Evolutionary conservation across 495 filamentous ascomycete species (phyloP).

Genomic region (Daldinia concentrica): DNA sequence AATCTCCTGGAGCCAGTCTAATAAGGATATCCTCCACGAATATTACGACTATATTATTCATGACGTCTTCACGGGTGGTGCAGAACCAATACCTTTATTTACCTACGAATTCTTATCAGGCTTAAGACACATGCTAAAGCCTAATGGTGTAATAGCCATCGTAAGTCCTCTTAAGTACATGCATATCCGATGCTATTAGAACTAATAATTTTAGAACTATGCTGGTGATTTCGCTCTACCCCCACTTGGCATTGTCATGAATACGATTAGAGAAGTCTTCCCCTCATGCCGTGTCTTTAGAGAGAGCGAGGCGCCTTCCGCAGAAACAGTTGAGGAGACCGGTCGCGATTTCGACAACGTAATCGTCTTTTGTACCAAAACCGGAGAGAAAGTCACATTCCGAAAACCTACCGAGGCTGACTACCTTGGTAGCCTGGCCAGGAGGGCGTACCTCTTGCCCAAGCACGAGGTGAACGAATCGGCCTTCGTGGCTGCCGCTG

Average conservation of each 20-base stretch:
- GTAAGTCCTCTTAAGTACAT: conserved; percentile 59
- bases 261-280: conserved; percentile 76
- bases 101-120: conserved; percentile 81
- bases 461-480: conserved; percentile 72
- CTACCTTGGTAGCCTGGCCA: conserved; percentile 73
- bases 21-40: conserved; percentile 48
- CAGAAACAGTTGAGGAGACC: conserved; percentile 51
- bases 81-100: conserved; percentile 88
- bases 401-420: conserved; percentile 72
- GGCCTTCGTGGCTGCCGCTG: conserved; percentile 56
- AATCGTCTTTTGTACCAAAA: conserved; percentile 77
- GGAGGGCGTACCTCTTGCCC: conserved; percentile 75
- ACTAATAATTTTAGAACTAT: conserved; percentile 76
- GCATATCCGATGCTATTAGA: background rate
- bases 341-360: conserved; percentile 87
- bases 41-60: conserved; percentile 92
- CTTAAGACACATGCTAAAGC: conserved; percentile 72
- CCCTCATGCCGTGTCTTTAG: conserved; percentile 85
- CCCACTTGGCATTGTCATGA: conserved; percentile 73
- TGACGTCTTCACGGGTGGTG: conserved; percentile 98
- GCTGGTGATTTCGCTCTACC: conserved; percentile 87
- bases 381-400: conserved; percentile 64
- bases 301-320: conserved; percentile 66
- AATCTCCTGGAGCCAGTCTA: conserved; percentile 71
- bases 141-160: conserved; percentile 87